Evolutionary conservation across 352 stramenopile genomes (phyloP).

Genomic region (Phytopythium aichiense): DNA sequence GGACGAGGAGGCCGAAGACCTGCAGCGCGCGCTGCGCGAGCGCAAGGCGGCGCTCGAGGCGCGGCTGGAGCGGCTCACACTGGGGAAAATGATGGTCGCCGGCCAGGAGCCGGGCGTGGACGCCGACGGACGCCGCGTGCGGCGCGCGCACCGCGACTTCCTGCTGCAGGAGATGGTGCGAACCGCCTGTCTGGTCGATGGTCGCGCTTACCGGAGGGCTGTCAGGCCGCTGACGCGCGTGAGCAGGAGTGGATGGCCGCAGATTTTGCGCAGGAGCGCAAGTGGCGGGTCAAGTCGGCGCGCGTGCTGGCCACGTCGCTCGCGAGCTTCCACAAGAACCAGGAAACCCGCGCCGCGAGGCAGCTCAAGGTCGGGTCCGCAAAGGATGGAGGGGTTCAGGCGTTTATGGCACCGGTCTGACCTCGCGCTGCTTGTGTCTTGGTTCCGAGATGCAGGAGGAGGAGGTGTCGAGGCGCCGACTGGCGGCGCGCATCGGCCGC

Average conservation of each 20-base stretch:
- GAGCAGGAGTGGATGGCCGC: constrained; percentile 88
- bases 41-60: constrained; percentile 40
- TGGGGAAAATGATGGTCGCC: constrained; percentile 38
- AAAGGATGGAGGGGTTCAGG: too few species aligned
- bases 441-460: constrained; percentile 11
- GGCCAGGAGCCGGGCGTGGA: constrained; percentile 33
- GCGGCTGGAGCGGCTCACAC: constrained; percentile 35
- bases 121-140: constrained; percentile 27
- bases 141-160: constrained; percentile 63
- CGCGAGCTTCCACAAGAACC: constrained; percentile 47
- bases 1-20: constrained; percentile 16
- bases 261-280: constrained; percentile 90
- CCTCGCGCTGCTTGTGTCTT: background rate
- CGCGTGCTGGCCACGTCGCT: constrained; percentile 73
- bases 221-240: background rate
- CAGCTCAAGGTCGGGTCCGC: constrained; percentile 30
- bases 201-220: background rate
- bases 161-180: constrained; percentile 76
- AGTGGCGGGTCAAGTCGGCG: constrained; percentile 73
- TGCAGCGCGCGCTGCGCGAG: constrained; percentile 29
- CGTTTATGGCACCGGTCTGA: background rate
- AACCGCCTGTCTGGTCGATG: background rate
- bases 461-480: constrained; percentile 34
- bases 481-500: constrained; percentile 77
- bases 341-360: constrained; percentile 20